Evolutionary conservation across 495 filamentous ascomycete genomes (phyloP).

Genomic region (Cairneyella variabilis): DNA sequence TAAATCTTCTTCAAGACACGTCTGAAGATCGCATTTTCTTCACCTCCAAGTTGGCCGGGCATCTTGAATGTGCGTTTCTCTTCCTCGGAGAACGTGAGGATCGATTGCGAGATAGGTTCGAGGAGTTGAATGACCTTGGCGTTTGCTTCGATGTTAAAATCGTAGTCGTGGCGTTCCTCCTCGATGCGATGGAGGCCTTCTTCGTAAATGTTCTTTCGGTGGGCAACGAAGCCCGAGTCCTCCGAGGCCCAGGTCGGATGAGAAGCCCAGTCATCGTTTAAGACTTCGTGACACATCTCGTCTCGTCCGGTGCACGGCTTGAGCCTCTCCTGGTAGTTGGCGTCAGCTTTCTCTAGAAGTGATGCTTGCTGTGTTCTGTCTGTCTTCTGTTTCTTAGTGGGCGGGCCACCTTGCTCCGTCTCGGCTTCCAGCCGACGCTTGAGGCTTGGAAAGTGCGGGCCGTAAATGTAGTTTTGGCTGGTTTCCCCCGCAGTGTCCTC

Average conservation of each 20-base stretch:
- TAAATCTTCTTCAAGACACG: conserved; percentile 99
- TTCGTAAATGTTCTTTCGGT: conserved; percentile 92
- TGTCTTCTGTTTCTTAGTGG: no score
- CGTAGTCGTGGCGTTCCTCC: conserved; percentile 98
- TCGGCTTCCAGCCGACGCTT: no score
- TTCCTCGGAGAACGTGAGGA: conserved; percentile 65
- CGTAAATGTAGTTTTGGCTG: no score
- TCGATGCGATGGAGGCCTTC: conserved; percentile 93
- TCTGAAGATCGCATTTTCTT: conserved; percentile 93
- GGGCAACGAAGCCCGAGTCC: conserved; percentile 96
- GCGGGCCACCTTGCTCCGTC: no score
- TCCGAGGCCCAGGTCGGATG: conserved; percentile 99
- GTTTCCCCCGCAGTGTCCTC: no score
- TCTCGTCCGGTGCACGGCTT: conserved; percentile 91
- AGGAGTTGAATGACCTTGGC: conserved; percentile 89
- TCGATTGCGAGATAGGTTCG: conserved; percentile 87
- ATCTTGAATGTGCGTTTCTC: conserved; percentile 73
- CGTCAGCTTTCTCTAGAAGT: conserved; percentile 3
- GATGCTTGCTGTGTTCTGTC: no score
- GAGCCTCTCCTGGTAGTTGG: conserved; percentile 57
- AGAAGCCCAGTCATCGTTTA: conserved; percentile 98
- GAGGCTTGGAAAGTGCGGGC: no score
- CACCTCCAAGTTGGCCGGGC: conserved; percentile 79
- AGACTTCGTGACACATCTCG: conserved; percentile 81
- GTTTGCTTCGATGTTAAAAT: conserved; percentile 95